Evolutionary conservation across 2,329 filamentous ascomycete genomes (phyloP).

Genomic region (Ampelomyces quisqualis): DNA sequence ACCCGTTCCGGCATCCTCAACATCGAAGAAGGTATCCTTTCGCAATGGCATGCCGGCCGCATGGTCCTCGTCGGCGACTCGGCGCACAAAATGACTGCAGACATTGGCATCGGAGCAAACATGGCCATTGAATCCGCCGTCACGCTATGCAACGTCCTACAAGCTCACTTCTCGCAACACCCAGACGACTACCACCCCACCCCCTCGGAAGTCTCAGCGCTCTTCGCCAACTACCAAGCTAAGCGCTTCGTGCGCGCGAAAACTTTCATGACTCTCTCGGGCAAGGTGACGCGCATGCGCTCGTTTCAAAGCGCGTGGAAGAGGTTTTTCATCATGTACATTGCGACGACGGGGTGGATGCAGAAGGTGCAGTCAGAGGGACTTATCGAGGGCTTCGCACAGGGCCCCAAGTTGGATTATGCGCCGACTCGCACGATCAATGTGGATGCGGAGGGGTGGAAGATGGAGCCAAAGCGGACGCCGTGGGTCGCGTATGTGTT

Average conservation of each 20-base stretch:
- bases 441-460: conserved; percentile 12
- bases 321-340: conserved; percentile 6
- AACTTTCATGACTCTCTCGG: conserved; percentile 9
- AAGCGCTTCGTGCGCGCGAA: conserved; percentile 12
- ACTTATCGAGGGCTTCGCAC: conserved; percentile 5
- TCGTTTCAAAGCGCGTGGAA: conserved; percentile 12
- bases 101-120: conserved; percentile 22
- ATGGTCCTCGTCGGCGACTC: conserved; percentile 48
- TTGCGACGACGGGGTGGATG: conserved; percentile 5
- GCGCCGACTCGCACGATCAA: conserved; percentile 15
- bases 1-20: conserved; percentile 29
- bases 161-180: conserved; percentile 7
- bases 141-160: conserved; percentile 18
- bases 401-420: conserved; percentile 16
- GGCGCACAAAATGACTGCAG: conserved; percentile 41
- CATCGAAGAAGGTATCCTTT: no score
- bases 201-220: conserved; percentile 5
- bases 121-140: conserved; percentile 23
- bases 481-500: conserved; percentile 9
- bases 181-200: conserved; percentile 8
- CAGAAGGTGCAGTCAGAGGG: conserved; percentile 1
- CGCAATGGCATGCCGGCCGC: conserved; percentile 46
- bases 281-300: conserved; percentile 11
- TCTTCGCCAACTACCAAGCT: conserved; percentile 17
- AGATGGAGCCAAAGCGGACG: conserved; percentile 1